Base-by-base conservation (phyloP, 768 basidiomycete species). In the Tylopilus sp. region DNA sequence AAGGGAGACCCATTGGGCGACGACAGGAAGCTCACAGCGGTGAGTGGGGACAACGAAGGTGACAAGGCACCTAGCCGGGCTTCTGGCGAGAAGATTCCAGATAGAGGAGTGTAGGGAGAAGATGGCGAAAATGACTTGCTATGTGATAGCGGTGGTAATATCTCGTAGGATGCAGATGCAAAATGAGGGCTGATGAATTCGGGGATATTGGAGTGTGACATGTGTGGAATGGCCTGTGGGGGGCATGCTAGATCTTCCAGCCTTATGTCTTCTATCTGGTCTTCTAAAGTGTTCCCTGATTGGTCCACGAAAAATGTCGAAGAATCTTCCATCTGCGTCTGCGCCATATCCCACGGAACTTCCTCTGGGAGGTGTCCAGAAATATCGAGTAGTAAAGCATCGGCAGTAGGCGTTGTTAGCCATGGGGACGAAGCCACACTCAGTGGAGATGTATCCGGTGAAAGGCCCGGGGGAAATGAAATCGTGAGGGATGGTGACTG, bases 391-490 rank as follows among this genome's bases (percentile, higher is more conserved):
- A 57, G 36, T 5, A 26, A 40, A 2, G 35, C 20, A 18, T 55
- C 54, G 4, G 31, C 44, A 10, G 43, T 41, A 0, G 66, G 66
- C 0, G 66, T 67, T 26, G 47, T 51, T 7, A 58, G 41, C 44
- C 57, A 64, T 0, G 61, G 53, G 5, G 52, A 51, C 11, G 66
- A 68, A n/a, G 52, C 53, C 28, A 51, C 36, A 15, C 64, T 64
- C 3, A 35, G 44, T 0, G 66, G 66, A 1, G 66, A 67, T 2
- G 44, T 42, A 20, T 69, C 66, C 0, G 64, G 67, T 6, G 67
- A 69, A 11, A 66, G 53, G 0, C 43, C 51, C 0, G 65, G 59
- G 18, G 53, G 64, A 13, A 43, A 36, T 6, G 53, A 10, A 13
- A 10, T 30, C 6, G 51, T 10, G 9, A 45, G 47, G 3, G 48